phyloP scores from a whole-genome alignment of 2,329 filamentous ascomycete species.

The Alternaria triticina region DNA sequence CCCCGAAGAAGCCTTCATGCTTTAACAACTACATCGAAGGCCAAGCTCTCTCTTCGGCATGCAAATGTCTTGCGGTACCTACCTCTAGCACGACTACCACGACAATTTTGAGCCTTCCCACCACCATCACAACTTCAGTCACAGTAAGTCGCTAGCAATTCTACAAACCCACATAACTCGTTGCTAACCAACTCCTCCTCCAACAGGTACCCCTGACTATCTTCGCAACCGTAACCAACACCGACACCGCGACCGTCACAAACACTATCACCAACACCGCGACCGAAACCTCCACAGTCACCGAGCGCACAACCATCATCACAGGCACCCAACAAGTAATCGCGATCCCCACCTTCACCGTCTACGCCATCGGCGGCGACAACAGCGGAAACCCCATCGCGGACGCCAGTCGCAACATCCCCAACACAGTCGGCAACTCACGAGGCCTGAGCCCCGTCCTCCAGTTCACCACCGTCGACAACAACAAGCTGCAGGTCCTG shows the following conservation, averaged over 20 bases:
- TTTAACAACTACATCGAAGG: background rate
- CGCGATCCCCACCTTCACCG: background rate
- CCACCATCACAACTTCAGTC: background rate
- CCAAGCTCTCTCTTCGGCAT: background rate
- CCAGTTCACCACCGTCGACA: background rate
- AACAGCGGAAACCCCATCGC: background rate
- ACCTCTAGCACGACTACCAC: background rate
- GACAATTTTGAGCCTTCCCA: background rate
- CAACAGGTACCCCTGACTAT: background rate
- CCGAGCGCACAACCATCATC: background rate
- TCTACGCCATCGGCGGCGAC: background rate
- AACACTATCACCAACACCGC: background rate
- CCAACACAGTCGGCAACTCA: background rate
- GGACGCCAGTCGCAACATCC: background rate
- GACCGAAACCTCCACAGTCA: background rate
- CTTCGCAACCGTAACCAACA: background rate
- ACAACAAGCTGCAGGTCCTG: background rate
- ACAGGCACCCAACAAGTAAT: background rate
- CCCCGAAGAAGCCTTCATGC: background rate
- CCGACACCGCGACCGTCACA: background rate
- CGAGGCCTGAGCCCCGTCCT: background rate
- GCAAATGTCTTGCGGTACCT: background rate
- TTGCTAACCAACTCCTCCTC: background rate
- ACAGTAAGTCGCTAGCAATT: background rate
- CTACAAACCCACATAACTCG: fast-evolving